phyloP scores from a whole-genome alignment of 1,139 yeast species.

The Yamadazyma diospyri region DNA sequence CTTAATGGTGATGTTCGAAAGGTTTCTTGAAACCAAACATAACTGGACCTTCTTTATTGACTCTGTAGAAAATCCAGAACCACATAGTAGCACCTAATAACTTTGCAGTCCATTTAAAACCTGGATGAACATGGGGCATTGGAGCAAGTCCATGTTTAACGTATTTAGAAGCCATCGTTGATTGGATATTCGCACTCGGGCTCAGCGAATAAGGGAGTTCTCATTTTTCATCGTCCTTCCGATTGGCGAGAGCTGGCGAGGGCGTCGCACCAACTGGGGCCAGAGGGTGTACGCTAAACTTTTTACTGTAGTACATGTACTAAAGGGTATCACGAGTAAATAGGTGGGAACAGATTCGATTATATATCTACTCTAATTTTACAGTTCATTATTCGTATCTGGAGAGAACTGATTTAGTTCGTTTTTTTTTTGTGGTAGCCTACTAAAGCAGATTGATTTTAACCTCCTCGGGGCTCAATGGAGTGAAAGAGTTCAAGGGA shows the following conservation, averaged over 20 bases:
- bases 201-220: too few species aligned
- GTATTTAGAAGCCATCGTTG: conserved; percentile 43
- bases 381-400: conserved; percentile 1
- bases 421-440: too few species aligned
- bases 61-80: conserved; percentile 80
- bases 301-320: too few species aligned
- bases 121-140: conserved; percentile 51
- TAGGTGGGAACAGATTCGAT: too few species aligned
- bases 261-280: too few species aligned
- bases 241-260: too few species aligned
- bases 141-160: conserved; percentile 54
- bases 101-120: conserved; percentile 58
- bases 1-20: conserved; percentile 41
- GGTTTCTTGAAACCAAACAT: conserved; percentile 50
- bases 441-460: conserved; percentile 9
- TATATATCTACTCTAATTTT: conserved; percentile 2
- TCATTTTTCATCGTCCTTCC: too few species aligned
- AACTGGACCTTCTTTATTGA: conserved; percentile 67
- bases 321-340: too few species aligned
- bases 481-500: conserved; percentile 14
- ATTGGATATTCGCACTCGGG: conserved; percentile 7
- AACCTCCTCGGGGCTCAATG: conserved; percentile 14
- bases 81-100: conserved; percentile 80
- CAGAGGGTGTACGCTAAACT: too few species aligned
- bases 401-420: too few species aligned